A percentile compares a stretch with the other conserved stretches of the same genome.
These are phyloP conservation scores for Mucor plumbeus DNA, from an alignment of 371 early-diverging fungal species.

Conservation along the genomic window DNA sequence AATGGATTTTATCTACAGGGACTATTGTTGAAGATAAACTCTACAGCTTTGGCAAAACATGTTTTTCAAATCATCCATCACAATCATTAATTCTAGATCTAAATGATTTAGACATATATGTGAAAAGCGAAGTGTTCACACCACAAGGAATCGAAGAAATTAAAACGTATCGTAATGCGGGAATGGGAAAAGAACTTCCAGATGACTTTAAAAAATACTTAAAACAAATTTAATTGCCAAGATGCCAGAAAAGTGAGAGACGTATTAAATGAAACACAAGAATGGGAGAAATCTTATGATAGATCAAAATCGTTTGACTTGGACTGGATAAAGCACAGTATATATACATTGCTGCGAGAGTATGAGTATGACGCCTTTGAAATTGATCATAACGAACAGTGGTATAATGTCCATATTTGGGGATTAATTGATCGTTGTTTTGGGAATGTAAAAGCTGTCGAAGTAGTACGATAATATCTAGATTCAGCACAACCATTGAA, in stretches of 20 bases:
- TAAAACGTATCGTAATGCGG: no score
- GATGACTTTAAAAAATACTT: slow-evolving; percentile 25
- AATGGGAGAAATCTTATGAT: slow-evolving; percentile 24
- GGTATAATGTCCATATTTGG: slow-evolving; percentile 28
- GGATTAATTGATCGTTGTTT: slow-evolving; percentile 22
- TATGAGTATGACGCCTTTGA: slow-evolving; percentile 24
- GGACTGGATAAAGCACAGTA: slow-evolving; percentile 25
- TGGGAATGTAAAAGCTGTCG: slow-evolving; percentile 21
- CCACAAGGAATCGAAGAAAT: no score
- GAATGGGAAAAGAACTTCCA: slow-evolving; percentile 23
- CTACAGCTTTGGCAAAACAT: slow-evolving; percentile 26
- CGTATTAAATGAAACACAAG: slow-evolving; percentile 25
- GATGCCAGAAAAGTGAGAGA: slow-evolving; percentile 24
- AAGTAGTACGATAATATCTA: slow-evolving; percentile 19
- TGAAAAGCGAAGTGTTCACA: no score
- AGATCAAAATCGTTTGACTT: slow-evolving; percentile 28
- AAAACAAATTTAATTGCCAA: slow-evolving; percentile 31
- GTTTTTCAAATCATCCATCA: slow-evolving; percentile 24
- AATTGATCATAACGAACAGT: slow-evolving; percentile 27
- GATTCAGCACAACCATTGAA: slow-evolving; percentile 24
- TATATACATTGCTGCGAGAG: slow-evolving; percentile 24
- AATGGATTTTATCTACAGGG: slow-evolving; percentile 20
- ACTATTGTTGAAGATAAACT: not conserved
- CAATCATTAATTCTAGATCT: slow-evolving; percentile 27
- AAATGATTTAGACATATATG: no score